Base-by-base conservation (phyloP, 176 grass and related monocot species). In the Puccinellia tenuiflora region DNA sequence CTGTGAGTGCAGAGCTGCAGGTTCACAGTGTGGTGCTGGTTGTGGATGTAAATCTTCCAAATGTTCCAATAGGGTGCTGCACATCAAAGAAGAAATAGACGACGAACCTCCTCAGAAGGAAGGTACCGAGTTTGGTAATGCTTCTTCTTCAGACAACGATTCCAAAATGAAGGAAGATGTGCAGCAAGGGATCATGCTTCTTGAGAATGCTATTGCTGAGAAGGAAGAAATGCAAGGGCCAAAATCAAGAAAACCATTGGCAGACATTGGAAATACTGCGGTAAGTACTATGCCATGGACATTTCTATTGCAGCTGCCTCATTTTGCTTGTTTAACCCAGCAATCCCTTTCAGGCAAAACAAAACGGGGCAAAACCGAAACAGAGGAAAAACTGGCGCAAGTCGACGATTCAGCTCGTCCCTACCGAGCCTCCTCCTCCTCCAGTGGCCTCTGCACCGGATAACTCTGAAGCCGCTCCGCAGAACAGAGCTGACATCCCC, bases 301-400 rank as follows among this genome's bases (percentile, higher is more conserved):
- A 30, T 71, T 9, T 13, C 5, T 33, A 47, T 17, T 37, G 60
- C 17, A 35, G 30, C 86, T 50, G 74, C 28, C 70, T 91, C 24
- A 82, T 82, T 82, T 54, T 67, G n/a, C 20, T 14, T 78, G 46
- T 70, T 52, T 30, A 46, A 39, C 77, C 55, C 17, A 34, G 4
- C 4, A 73, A 34, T 76, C 46, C 30, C 33, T 57, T 68, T 50
- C 80, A 98, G 92, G 74, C 3, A 11, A 83, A 85, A 26, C 73
- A 90, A 69, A 73, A 68, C 35, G 54, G 74, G 39, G 48, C 61
- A 26, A 92, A 92, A 18, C 81, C 45, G n/a, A 91, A 82, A 56
- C 43, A n/a, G 11, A 88, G 93, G 68, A 99, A 93, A 69, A 93
- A 86, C 35, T 99, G 96, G 96, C 93, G 88, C 67, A 96, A 85